Percentiles rank a stretch among this genome's conserved stretches.
Evolutionary conservation across 371 early-diverging fungal species (phyloP).

Genomic region (Saksenaea vasiformis): DNA sequence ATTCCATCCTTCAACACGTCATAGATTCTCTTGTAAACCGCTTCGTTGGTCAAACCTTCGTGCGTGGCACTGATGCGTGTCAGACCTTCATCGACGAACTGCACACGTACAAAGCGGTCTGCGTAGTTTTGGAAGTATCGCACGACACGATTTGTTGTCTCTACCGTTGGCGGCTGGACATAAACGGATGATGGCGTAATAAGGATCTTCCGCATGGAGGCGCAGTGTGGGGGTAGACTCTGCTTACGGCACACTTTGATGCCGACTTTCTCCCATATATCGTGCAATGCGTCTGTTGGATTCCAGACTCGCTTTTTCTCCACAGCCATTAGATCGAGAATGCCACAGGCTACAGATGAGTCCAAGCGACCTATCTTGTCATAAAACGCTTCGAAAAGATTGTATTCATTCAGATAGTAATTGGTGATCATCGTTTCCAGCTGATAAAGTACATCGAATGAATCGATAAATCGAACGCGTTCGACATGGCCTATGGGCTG

Average conservation of each 20-base stretch:
- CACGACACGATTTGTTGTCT: slow-evolving; percentile 70
- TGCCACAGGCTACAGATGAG: slow-evolving; percentile 28
- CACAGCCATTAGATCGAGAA: slow-evolving; percentile 34
- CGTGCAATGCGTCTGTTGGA: slow-evolving; percentile 16
- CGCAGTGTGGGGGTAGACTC: slow-evolving; percentile 53
- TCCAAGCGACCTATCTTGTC: slow-evolving; percentile 24
- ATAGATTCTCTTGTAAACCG: slow-evolving; percentile 55
- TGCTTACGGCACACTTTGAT: slow-evolving; percentile 18
- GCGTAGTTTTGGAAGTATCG: slow-evolving; percentile 47
- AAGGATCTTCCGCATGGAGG: slow-evolving; percentile 58
- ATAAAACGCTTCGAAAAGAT: slow-evolving; percentile 41
- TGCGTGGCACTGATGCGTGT: slow-evolving; percentile 36
- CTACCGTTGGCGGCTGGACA: slow-evolving; percentile 55
- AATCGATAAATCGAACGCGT: slow-evolving; percentile 12
- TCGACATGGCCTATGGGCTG: slow-evolving; percentile 25
- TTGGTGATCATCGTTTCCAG: slow-evolving; percentile 47
- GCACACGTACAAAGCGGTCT: slow-evolving; percentile 71
- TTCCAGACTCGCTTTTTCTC: slow-evolving; percentile 43
- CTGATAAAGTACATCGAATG: slow-evolving; percentile 48
- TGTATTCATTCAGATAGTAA: slow-evolving; percentile 41
- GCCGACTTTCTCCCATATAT: slow-evolving; percentile 22
- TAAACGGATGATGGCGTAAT: slow-evolving; percentile 66
- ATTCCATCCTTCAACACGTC: slow-evolving; percentile 58
- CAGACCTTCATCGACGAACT: slow-evolving; percentile 67
- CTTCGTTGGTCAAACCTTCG: slow-evolving; percentile 25